Percentiles rank a stretch among this genome's conserved stretches.
These are phyloP conservation scores for Arabis alpina DNA, from an alignment of 345 rosid genomes.

Conservation along the genomic window DNA sequence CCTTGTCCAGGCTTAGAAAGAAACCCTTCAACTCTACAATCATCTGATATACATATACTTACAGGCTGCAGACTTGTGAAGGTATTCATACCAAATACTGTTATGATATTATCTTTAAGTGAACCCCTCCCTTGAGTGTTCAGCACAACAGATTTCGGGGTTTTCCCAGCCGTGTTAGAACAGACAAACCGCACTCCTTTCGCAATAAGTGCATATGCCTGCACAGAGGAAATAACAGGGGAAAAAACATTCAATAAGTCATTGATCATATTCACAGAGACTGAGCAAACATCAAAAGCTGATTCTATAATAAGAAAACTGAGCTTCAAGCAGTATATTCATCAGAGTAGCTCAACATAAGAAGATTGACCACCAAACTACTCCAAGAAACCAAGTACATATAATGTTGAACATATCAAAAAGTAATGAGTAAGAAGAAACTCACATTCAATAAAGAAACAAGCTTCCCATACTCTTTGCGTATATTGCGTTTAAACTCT, in stretches of 20 bases:
- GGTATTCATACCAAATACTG: constrained; percentile 77
- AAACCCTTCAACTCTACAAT: constrained; percentile 86
- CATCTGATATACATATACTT: constrained; percentile 59
- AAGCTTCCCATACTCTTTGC: constrained; percentile 92
- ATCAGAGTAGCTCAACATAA: too few species aligned
- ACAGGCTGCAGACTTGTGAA: constrained; percentile 82
- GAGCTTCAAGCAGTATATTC: too few species aligned
- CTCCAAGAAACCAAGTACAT: too few species aligned
- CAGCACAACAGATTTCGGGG: constrained; percentile 73
- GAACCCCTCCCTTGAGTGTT: constrained; percentile 93
- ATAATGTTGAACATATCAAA: too few species aligned
- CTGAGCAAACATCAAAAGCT: constrained; percentile 8
- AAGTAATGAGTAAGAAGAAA: constrained; percentile 13
- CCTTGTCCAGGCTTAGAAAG: constrained; percentile 97
- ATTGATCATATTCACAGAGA: background rate
- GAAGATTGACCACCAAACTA: too few species aligned
- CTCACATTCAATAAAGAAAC: constrained; percentile 84
- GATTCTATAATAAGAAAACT: constrained; percentile 21
- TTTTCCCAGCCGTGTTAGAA: constrained; percentile 74
- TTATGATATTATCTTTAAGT: constrained; percentile 82
- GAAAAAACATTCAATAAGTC: background rate
- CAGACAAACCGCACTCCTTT: constrained; percentile 89
- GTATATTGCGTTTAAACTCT: constrained; percentile 90
- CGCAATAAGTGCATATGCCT: constrained; percentile 96
- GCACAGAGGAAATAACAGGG: constrained; percentile 30